phyloP scores from a whole-genome alignment of 768 basidiomycete species.

The Rhizopogon roseolus region DNA sequence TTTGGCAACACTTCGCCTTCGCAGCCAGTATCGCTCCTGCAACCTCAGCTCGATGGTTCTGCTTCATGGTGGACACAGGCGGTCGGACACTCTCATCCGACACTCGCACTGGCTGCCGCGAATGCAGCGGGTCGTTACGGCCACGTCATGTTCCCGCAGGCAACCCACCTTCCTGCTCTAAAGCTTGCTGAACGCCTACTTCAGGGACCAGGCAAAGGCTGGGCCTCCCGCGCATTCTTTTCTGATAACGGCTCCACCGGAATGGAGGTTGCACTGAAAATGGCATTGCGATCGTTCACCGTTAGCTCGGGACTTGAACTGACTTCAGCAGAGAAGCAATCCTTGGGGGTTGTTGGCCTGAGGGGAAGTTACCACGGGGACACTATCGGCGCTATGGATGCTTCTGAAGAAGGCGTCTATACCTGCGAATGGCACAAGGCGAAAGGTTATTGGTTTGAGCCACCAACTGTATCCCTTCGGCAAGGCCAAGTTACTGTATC shows the following conservation, averaged over 20 bases:
- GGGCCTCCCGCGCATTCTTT: slow-evolving; percentile 90
- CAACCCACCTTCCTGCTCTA: slow-evolving; percentile 82
- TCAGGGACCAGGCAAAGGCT: slow-evolving; percentile 77
- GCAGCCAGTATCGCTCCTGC: slow-evolving; percentile 33
- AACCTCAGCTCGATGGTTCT: slow-evolving; percentile 79
- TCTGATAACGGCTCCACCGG: slow-evolving; percentile 95
- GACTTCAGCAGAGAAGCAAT: slow-evolving; percentile 34
- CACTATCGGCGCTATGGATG: slow-evolving; percentile 97
- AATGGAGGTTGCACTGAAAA: slow-evolving; percentile 97
- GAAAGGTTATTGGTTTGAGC: slow-evolving; percentile 91
- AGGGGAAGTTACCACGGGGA: slow-evolving; percentile 97
- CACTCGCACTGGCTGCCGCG: slow-evolving; percentile 82
- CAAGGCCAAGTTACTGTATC: slow-evolving; percentile 51
- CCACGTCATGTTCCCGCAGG: slow-evolving; percentile 94
- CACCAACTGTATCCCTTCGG: slow-evolving; percentile 71
- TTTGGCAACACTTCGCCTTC: slow-evolving; percentile 12
- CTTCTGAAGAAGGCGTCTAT: slow-evolving; percentile 86
- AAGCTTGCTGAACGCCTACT: slow-evolving; percentile 77
- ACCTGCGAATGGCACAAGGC: slow-evolving; percentile 95
- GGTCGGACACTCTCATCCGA: slow-evolving; percentile 75
- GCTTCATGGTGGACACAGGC: slow-evolving; percentile 99
- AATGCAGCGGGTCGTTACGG: slow-evolving; percentile 90
- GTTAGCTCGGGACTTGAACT: slow-evolving; percentile 32
- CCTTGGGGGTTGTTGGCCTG: slow-evolving; percentile 76
- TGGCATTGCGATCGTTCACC: slow-evolving; percentile 78